Evolutionary conservation across 2,329 filamentous ascomycete genomes (phyloP), one percentile per base, ranked within the genome.

Genomic region (Berkeleyomyces basicola): DNA sequence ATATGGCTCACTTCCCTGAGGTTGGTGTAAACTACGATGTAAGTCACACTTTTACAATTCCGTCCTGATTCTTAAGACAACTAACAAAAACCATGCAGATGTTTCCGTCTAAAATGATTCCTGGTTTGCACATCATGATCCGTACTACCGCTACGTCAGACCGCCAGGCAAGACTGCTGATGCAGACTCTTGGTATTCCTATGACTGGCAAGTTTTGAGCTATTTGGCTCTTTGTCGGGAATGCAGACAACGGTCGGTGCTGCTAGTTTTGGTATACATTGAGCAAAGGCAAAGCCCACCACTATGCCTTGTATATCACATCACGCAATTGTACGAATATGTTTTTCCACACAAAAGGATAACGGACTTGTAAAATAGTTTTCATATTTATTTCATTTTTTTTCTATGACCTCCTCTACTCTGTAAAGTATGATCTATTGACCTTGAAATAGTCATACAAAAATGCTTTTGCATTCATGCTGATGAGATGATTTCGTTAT

Each of bases 1-100:
- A 87, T 68, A 83, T 96, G 69, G 83, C 86, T 59, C 77, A 88
- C 67, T 99, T 97, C 75, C 93, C 93, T 0, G 93, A 99, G 76
- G 82, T 99, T 55, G 91, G 96, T 74, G 83, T 90, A 69, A 96
- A 96, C 77, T 96, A 93, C 71, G 89, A 95, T 75, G 90, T 95
- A 75, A 80, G 88, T 81, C 62, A n/a, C 42, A 36, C 16, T 39
- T 55, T 7, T 14, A n/a, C 44, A 11, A 31, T 33, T 16, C 7
- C 7, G 31, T 57, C 43, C 36, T 62, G 33, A 16, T 39, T 39
- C 9, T 53, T 31, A 11, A 7, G 40, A 7, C 33, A 10, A 43
- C 43, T 14, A 61, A 70, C 64, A 69, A 55, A 7, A 1, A 40
- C 49, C 7, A 39, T 51, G 57, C 63, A 83, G 79, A 79, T 83